A percentile compares a stretch with the other conserved stretches of the same genome.
These are phyloP conservation scores for Xylariaceae sp. DNA, from an alignment of 2,329 filamentous ascomycete genomes.

Conservation along the genomic window DNA sequence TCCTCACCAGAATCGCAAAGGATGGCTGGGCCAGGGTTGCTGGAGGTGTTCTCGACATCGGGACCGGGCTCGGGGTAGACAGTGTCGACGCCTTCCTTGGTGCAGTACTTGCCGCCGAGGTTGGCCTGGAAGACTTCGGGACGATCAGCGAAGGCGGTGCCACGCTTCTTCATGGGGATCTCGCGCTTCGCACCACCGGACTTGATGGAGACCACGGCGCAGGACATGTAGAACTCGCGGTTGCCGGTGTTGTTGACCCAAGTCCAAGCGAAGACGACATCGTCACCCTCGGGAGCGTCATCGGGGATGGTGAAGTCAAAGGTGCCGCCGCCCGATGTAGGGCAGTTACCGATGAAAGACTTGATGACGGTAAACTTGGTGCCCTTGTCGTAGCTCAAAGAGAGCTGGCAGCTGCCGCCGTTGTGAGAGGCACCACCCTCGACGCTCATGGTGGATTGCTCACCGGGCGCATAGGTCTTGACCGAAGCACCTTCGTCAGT, in stretches of 20 bases:
- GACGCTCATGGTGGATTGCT: conserved; percentile 59
- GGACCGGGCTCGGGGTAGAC: conserved; percentile 63
- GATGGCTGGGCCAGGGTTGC: conserved; percentile 32
- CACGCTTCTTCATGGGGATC: conserved; percentile 26
- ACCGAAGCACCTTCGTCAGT: conserved; percentile 47
- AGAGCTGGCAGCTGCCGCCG: conserved; percentile 73
- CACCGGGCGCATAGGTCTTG: conserved; percentile 59
- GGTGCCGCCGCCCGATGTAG: conserved; percentile 37
- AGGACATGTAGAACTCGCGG: conserved; percentile 86
- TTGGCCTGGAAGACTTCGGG: conserved; percentile 72
- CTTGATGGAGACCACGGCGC: conserved; percentile 63
- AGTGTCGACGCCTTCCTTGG: conserved; percentile 55
- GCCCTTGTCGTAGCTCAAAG: conserved; percentile 69
- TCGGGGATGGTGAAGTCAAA: conserved; percentile 65
- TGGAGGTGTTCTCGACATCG: conserved; percentile 39
- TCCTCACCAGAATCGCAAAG: conserved; percentile 23
- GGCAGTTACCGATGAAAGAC: conserved; percentile 31
- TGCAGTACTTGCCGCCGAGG: conserved; percentile 53
- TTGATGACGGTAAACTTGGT: conserved; percentile 60
- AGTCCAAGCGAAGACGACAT: conserved; percentile 69
- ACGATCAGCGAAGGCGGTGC: conserved; percentile 46
- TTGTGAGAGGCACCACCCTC: conserved; percentile 58
- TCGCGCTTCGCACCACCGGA: conserved; percentile 27
- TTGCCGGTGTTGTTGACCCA: conserved; percentile 76
- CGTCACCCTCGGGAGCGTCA: conserved; percentile 51